Evolutionary conservation across 306 rosid genomes (phyloP).

Genomic region (Glycine tomentella): DNA sequence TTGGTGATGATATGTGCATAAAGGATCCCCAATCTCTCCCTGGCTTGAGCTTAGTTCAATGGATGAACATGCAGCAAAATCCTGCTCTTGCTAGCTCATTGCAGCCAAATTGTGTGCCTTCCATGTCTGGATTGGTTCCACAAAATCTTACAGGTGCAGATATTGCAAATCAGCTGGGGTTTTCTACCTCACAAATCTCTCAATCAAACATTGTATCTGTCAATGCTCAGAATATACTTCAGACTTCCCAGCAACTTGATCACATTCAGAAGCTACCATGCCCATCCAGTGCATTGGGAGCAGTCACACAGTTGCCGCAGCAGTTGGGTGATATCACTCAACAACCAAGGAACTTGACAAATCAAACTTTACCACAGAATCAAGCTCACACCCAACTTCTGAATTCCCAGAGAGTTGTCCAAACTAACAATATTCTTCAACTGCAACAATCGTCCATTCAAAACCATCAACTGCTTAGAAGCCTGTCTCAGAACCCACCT

Average conservation of each 20-base stretch:
- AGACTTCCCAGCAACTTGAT: conserved; percentile 66
- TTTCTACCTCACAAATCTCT: conserved; percentile 60
- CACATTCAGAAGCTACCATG: conserved; percentile 61
- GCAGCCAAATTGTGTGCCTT: conserved; percentile 66
- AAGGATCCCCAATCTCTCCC: conserved; percentile 69
- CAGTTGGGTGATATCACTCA: conserved; percentile 54
- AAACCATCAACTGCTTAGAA: conserved; percentile 62
- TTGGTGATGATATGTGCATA: conserved; percentile 76
- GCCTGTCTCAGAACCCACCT: conserved; percentile 55
- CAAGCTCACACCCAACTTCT: conserved; percentile 64
- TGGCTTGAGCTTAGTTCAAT: conserved; percentile 76
- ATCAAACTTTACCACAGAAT: conserved; percentile 56
- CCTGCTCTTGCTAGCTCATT: conserved; percentile 63
- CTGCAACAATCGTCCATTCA: conserved; percentile 66
- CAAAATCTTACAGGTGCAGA: conserved; percentile 66
- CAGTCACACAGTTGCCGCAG: conserved; percentile 56
- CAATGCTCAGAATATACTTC: conserved; percentile 59
- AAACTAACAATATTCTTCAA: conserved; percentile 55
- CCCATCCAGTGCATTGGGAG: conserved; percentile 53
- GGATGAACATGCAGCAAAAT: conserved; percentile 87
- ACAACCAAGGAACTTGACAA: conserved; percentile 46
- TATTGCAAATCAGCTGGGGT: conserved; percentile 64
- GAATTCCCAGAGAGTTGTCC: conserved; percentile 67
- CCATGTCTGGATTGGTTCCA: conserved; percentile 61
- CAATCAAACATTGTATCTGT: conserved; percentile 62